Base-by-base conservation (phyloP, 208 protist genomes). In the Naegleria lovaniensis region DNA sequence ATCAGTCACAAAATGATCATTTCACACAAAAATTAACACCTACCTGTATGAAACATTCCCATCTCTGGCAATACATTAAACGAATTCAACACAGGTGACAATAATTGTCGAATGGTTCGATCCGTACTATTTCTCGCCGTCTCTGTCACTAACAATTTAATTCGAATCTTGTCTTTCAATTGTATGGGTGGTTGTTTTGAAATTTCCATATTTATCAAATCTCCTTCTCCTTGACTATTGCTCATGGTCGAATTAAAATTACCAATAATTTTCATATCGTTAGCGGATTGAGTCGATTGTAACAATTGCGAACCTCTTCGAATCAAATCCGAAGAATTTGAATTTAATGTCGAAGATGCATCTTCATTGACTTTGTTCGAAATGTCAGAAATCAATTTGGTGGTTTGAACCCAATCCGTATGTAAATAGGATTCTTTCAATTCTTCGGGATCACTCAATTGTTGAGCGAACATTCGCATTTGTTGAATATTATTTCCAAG, bases 81-180 rank as follows among this genome's bases (percentile, higher is more conserved):
- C 5, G 6, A 16, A 85, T 85, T 43, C 15, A 85, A 25, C 0
- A 85, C 38, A 36, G 79, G 79, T 16, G 38, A 43, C 36, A 85
- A 39, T 11, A 85, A 43, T 85, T 85, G 79, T 85, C 36, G 38
- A 85, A 85, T 85, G 6, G 79, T 43, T 85, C 36, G 38, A 39
- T 85, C 38, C 7, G 79, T 43, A 36, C 6, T 19, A 43, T 43
- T 85, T 43, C 38, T 43, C 22, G 36, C 79, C 15, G 79, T 85
- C 41, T 85, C 79, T 22, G 79, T 43, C 0, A 85, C 38, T 25
- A 85, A 43, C 41, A 85, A 43, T 43, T 85, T 85, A 43, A 85
- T 85, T 39, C 36, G 7, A 85, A 85, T 85, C 36, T 85, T 85
- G 13, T 85, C 79, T 25, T 43, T 85, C 15, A 85, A 85, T 43